Conservation (phyloP, 352 stramenopile genomes). For the Stephanocyclus meneghinianus region DNA sequence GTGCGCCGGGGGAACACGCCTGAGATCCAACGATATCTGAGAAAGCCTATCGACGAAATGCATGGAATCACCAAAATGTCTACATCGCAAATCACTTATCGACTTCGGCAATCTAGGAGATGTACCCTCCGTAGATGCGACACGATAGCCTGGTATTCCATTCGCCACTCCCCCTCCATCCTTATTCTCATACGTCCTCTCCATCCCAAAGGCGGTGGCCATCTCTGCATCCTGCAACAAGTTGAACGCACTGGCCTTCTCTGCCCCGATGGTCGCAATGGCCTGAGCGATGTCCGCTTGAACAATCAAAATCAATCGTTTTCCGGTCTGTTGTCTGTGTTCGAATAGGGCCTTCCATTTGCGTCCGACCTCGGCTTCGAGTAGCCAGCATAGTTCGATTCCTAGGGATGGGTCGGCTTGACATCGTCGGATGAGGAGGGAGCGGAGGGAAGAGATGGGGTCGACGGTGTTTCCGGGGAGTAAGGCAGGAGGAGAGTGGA, state of each 20-base stretch:
- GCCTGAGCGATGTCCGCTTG: slow-evolving; percentile 76
- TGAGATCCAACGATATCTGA: slow-evolving; percentile 76
- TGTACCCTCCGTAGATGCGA: neutral
- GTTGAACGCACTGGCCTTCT: slow-evolving; percentile 80
- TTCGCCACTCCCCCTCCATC: neutral
- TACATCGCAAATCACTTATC: slow-evolving; percentile 73
- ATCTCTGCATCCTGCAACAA: slow-evolving; percentile 81
- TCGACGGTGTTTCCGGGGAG: slow-evolving; percentile 44
- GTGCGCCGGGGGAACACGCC: slow-evolving; percentile 54
- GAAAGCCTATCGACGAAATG: slow-evolving; percentile 80
- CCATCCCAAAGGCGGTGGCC: slow-evolving; percentile 76
- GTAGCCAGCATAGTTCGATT: slow-evolving; percentile 80
- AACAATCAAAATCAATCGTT: slow-evolving; percentile 78
- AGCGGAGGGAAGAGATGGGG: slow-evolving; percentile 72
- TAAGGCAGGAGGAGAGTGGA: slow-evolving; percentile 71
- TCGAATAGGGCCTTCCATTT: slow-evolving; percentile 82
- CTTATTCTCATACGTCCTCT: slow-evolving; percentile 26
- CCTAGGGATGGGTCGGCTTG: slow-evolving; percentile 74
- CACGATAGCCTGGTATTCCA: neutral
- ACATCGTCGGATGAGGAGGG: slow-evolving; percentile 70
- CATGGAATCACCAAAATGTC: slow-evolving; percentile 83
- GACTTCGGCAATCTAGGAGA: slow-evolving; percentile 50
- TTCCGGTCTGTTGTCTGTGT: slow-evolving; percentile 78
- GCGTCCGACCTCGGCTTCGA: slow-evolving; percentile 81
- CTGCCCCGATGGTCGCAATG: slow-evolving; percentile 71